Percentiles rank a stretch among this genome's conserved stretches.
These are phyloP conservation scores for Oidiodendron maius DNA, from an alignment of 495 filamentous ascomycete species.

Conservation along the genomic window DNA sequence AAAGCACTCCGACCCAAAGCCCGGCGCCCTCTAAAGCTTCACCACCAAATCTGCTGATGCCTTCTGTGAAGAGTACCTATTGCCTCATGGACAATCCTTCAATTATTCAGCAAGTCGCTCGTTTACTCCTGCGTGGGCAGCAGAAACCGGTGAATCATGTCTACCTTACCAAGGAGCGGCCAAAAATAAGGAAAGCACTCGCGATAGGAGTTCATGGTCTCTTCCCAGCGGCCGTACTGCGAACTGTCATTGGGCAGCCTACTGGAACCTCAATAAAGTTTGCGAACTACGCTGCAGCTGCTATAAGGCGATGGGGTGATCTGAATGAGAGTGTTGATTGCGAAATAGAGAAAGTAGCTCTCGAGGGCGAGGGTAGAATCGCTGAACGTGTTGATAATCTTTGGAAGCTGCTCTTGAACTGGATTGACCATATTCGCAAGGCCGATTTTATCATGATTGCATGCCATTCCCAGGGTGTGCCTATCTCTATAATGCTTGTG, in stretches of 20 bases:
- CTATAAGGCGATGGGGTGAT: slow-evolving; percentile 76
- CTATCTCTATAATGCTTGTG: slow-evolving; percentile 88
- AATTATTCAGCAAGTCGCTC: slow-evolving; percentile 64
- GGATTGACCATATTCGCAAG: slow-evolving; percentile 82
- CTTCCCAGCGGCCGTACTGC: slow-evolving; percentile 79
- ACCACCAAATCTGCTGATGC: slow-evolving; percentile 60
- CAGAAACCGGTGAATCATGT: slow-evolving; percentile 63
- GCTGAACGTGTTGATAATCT: slow-evolving; percentile 81
- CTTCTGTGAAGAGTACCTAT: slow-evolving; percentile 64
- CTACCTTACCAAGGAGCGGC: slow-evolving; percentile 59
- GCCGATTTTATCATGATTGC: slow-evolving; percentile 88
- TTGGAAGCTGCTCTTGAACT: slow-evolving; percentile 92
- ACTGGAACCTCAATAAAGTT: slow-evolving; percentile 94
- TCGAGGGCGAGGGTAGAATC: slow-evolving; percentile 98
- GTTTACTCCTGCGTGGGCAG: slow-evolving; percentile 56
- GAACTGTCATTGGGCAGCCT: slow-evolving; percentile 85
- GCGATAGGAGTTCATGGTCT: slow-evolving; percentile 94
- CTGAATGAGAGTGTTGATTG: slow-evolving; percentile 53
- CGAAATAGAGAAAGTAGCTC: slow-evolving; percentile 82
- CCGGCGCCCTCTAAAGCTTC: slow-evolving; percentile 23
- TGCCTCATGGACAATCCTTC: slow-evolving; percentile 58
- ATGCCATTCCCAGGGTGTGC: slow-evolving; percentile 93
- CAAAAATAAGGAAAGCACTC: slow-evolving; percentile 72
- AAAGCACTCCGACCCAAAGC: slow-evolving; percentile 26
- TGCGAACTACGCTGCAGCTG: slow-evolving; percentile 77